Percentiles rank a stretch among this genome's conserved stretches.
These are phyloP conservation scores for Ceratonia siliqua DNA, from an alignment of 306 rosid genomes.

Conservation along the genomic window DNA sequence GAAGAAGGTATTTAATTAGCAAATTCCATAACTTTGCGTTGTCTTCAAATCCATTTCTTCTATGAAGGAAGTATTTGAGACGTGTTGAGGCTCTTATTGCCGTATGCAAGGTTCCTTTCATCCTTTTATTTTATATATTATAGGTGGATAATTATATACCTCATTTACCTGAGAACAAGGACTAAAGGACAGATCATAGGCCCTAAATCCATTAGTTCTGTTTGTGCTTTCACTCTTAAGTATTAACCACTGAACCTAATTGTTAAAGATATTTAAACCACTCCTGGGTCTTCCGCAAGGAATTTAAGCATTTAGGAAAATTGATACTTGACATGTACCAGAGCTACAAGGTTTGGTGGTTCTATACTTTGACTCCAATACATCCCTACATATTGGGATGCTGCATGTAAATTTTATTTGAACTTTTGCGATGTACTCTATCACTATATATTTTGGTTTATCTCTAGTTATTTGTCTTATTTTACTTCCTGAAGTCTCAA, in stretches of 20 bases:
- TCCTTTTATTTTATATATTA: background rate
- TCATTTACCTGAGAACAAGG: background rate
- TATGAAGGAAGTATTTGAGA: background rate
- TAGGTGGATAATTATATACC: background rate
- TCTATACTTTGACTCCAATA: background rate
- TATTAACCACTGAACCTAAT: background rate
- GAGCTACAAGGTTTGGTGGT: background rate
- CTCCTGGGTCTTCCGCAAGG: background rate
- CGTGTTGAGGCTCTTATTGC: background rate
- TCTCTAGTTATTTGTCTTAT: background rate
- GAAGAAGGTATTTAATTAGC: constrained; percentile 64
- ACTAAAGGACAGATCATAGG: background rate
- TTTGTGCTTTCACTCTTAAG: background rate
- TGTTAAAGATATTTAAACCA: background rate
- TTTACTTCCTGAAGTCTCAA: background rate
- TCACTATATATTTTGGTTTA: background rate
- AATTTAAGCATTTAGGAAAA: background rate
- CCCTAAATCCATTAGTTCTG: background rate
- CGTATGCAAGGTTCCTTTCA: background rate
- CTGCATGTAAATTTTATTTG: constrained; percentile 4
- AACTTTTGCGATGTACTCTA: background rate
- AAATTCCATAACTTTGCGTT: background rate
- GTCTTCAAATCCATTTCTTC: background rate
- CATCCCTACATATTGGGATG: background rate
- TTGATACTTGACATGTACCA: background rate